Evolutionary conservation across 78 protist genomes (phyloP).

Genomic region (Dictyostelium purpureum): DNA sequence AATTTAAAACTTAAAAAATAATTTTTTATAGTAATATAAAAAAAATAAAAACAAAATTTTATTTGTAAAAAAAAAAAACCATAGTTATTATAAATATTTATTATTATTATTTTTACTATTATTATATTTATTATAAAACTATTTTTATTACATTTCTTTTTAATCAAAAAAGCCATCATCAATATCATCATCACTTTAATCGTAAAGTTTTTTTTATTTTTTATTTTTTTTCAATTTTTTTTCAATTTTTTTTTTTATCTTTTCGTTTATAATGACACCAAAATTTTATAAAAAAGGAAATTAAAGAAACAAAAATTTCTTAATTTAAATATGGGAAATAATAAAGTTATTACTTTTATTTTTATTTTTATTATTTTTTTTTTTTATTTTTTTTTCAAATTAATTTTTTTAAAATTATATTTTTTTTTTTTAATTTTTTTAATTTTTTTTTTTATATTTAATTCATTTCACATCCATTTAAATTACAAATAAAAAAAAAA

Average conservation of each 20-base stretch:
- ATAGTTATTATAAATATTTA: too few species aligned
- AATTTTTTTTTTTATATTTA: not conserved
- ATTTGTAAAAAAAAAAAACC: too few species aligned
- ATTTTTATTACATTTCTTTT: too few species aligned
- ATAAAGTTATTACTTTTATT: not conserved
- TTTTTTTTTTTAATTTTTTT: not conserved
- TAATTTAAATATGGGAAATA: not conserved
- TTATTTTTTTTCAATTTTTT: not conserved
- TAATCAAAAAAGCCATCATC: too few species aligned
- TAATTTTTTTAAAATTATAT: too few species aligned
- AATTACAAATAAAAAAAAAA: not conserved
- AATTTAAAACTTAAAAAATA: too few species aligned
- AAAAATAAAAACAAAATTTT: too few species aligned
- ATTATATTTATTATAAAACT: too few species aligned
- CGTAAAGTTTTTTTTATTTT: not conserved
- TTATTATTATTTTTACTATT: too few species aligned
- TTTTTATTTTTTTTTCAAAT: not conserved
- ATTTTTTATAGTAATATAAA: too few species aligned
- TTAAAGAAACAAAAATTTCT: not conserved
- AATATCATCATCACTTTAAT: too few species aligned
- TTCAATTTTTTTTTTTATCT: not conserved
- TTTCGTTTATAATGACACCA: not conserved
- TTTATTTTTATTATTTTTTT: not conserved
- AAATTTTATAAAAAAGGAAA: not conserved
- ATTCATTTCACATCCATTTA: not conserved